These are phyloP conservation scores for Phytophthora brassicae DNA, from an alignment of 352 stramenopile genomes.

Conservation along the genomic window DNA sequence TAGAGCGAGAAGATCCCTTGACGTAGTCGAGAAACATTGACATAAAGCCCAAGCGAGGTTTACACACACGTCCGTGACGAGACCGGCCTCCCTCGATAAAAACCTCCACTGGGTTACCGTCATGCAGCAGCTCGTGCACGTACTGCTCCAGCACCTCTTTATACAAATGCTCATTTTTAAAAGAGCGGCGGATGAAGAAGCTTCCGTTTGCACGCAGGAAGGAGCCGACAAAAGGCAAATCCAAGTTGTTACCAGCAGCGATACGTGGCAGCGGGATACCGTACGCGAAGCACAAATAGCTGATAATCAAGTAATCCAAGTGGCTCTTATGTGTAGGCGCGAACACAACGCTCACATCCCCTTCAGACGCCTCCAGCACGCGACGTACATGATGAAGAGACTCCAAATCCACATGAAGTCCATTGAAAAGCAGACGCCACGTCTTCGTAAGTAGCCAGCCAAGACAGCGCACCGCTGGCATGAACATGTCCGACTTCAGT, in stretches of 20 bases:
- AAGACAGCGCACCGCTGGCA: conserved; percentile 71
- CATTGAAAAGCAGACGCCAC: conserved; percentile 75
- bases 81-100: conserved; percentile 89
- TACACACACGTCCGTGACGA: conserved; percentile 76
- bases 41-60: conserved; percentile 71
- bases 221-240: conserved; percentile 75
- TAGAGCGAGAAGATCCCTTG: conserved; percentile 18
- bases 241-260: conserved; percentile 86
- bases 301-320: conserved; percentile 91
- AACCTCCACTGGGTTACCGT: conserved; percentile 86
- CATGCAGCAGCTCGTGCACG: conserved; percentile 75
- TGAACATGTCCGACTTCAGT: conserved; percentile 75
- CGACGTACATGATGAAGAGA: conserved; percentile 61
- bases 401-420: conserved; percentile 68
- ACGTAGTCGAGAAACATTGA: conserved; percentile 73
- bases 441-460: conserved; percentile 81
- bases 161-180: conserved; percentile 71
- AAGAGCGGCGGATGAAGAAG: conserved; percentile 90
- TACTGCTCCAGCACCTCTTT: conserved; percentile 87
- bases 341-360: conserved; percentile 77
- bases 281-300: conserved; percentile 89
- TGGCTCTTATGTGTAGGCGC: conserved; percentile 89
- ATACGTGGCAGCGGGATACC: conserved; percentile 85
- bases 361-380: conserved; percentile 46
- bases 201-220: conserved; percentile 86